phyloP scores from a whole-genome alignment of 2,329 filamentous ascomycete genomes.

The Talaromyces sp. region DNA sequence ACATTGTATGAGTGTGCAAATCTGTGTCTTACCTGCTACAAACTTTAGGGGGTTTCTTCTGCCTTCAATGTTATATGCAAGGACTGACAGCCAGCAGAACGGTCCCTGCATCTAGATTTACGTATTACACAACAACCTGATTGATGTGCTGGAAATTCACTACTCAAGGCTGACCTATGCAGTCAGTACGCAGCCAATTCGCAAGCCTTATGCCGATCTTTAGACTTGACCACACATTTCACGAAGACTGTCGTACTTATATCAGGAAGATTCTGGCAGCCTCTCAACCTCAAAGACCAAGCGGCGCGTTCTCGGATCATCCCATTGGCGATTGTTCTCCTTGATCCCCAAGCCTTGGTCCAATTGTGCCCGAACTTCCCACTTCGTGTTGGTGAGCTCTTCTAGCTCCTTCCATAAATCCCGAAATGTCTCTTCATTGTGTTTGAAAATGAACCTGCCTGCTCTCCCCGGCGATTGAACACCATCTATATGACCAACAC shows the following conservation, averaged over 20 bases:
- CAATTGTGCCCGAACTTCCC: neutral
- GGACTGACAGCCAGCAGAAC: neutral
- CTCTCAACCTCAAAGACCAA: conserved; percentile 5
- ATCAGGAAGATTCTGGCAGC: neutral
- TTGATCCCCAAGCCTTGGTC: conserved; percentile 3
- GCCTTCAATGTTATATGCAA: neutral
- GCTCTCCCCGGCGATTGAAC: neutral
- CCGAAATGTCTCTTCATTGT: neutral
- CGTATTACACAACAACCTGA: neutral
- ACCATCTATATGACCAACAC: conserved; percentile 22
- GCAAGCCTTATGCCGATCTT: neutral
- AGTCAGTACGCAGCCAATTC: neutral
- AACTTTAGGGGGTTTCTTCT: neutral
- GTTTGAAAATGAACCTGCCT: neutral
- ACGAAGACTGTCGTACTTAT: neutral
- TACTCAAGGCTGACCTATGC: neutral
- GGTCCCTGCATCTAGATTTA: neutral
- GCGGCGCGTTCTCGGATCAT: conserved; percentile 1
- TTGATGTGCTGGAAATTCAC: neutral
- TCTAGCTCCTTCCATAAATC: conserved; percentile 1
- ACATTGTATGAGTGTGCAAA: too few species aligned
- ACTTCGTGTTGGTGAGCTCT: neutral
- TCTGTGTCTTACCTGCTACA: too few species aligned
- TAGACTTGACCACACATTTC: neutral
- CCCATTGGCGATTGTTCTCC: conserved; percentile 7